A percentile compares a stretch with the other conserved stretches of the same genome.
phyloP scores from a whole-genome alignment of 345 rosid genomes.

The Bruguiera parviflora region DNA sequence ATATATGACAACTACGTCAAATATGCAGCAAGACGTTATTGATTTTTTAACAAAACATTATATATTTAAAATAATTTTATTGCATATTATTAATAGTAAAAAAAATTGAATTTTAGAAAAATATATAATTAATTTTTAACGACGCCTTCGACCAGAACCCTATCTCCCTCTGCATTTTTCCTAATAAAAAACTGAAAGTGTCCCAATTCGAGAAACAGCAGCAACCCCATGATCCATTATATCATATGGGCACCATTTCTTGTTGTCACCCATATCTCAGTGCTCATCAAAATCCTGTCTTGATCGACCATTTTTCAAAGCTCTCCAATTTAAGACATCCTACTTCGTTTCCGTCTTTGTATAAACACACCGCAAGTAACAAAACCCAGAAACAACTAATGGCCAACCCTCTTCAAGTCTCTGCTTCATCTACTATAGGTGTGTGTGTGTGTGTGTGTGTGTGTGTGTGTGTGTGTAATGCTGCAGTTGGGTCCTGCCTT shows the following conservation, averaged over 20 bases:
- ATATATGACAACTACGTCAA: too few relatives aligned
- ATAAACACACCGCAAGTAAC: constrained; percentile 4
- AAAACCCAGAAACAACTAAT: constrained; percentile 24
- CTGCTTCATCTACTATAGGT: constrained; percentile 56
- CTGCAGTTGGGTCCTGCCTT: neutral
- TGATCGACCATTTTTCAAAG: constrained; percentile 6
- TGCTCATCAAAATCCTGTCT: constrained; percentile 1
- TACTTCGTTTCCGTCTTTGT: neutral
- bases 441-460: neutral
- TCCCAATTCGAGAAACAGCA: neutral
- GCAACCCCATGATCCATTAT: neutral
- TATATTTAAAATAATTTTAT: too few relatives aligned
- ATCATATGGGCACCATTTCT: constrained; percentile 43
- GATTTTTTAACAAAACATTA: too few relatives aligned
- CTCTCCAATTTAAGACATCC: constrained; percentile 18
- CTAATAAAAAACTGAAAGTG: too few relatives aligned
- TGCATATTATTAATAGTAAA: too few relatives aligned
- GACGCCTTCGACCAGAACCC: too few relatives aligned
- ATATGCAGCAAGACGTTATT: too few relatives aligned
- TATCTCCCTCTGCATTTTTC: too few relatives aligned
- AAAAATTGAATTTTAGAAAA: too few relatives aligned
- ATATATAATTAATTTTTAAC: too few relatives aligned
- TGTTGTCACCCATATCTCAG: constrained; percentile 13
- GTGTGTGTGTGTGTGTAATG: neutral
- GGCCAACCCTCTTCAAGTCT: constrained; percentile 41